Conservation (phyloP, 108 stramenopile genomes). For the Halocafeteria seosinensis region DNA sequence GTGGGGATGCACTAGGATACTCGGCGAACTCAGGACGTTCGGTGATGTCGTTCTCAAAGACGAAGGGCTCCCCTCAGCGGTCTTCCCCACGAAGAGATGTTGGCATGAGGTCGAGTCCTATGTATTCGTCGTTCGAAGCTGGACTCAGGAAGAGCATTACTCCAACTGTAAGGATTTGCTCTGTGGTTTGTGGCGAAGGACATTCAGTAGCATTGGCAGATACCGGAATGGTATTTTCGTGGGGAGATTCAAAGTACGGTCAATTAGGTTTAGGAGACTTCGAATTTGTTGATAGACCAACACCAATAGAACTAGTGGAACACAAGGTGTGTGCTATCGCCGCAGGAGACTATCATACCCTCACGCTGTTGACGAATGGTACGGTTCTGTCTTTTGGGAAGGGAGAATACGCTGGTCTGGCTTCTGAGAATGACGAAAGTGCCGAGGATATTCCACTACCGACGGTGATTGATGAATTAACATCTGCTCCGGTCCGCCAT, state of each 20-base stretch:
- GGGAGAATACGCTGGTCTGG: too few species aligned
- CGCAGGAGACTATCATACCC: not conserved
- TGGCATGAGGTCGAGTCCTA: not conserved
- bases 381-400: not conserved
- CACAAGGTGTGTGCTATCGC: not conserved
- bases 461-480: too few species aligned
- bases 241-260: conserved; percentile 2
- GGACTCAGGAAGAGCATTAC: not conserved
- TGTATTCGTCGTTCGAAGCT: not conserved
- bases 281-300: not conserved
- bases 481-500: too few species aligned
- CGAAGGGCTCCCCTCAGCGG: not conserved
- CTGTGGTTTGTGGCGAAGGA: not conserved
- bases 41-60: not conserved
- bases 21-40: not conserved
- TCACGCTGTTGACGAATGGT: not conserved
- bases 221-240: not conserved
- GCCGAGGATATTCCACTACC: too few species aligned
- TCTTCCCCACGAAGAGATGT: not conserved
- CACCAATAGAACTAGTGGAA: not conserved
- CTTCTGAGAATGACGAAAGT: too few species aligned
- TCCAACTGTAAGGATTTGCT: not conserved
- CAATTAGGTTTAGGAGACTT: conserved; percentile 7
- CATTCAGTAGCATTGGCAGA: conserved; percentile 4
- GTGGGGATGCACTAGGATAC: not conserved